Evolutionary conservation across 1,284 basidiomycete genomes (phyloP).

Genomic region (Meira nashicola): DNA sequence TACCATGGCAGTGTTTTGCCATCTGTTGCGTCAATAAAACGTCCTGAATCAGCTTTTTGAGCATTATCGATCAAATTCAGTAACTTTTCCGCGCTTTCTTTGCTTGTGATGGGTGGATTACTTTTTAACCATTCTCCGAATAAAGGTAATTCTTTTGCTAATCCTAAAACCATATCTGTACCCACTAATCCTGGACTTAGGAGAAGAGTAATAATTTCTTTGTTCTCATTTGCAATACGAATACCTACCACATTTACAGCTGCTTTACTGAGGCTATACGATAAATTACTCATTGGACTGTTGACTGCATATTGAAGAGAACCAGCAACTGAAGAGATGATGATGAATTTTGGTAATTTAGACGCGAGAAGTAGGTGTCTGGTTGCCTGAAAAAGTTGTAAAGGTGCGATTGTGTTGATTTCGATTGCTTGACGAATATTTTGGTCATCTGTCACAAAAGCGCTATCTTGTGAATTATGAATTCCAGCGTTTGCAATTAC

Average conservation of each 20-base stretch:
- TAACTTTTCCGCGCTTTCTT: neutral
- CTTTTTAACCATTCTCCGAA: neutral
- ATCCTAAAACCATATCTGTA: constrained; percentile 1
- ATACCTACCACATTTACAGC: neutral
- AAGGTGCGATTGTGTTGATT: neutral
- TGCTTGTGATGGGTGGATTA: neutral
- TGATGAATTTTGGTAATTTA: neutral
- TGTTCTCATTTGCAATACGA: neutral
- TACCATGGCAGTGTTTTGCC: neutral
- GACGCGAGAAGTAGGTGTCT: neutral
- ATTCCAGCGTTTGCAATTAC: constrained; percentile 2
- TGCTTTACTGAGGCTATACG: constrained; percentile 1
- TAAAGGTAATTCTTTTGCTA: neutral
- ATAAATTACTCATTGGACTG: neutral
- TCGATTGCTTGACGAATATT: neutral
- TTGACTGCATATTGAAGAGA: neutral
- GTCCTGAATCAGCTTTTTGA: neutral
- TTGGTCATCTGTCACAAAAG: neutral
- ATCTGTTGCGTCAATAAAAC: neutral
- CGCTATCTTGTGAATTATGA: neutral
- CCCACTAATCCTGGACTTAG: neutral
- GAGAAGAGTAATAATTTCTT: neutral
- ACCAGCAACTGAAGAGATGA: constrained; percentile 4
- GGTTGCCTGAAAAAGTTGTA: neutral
- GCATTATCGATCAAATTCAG: neutral